Percentiles rank a stretch among this genome's conserved stretches.
Evolutionary conservation across 192 early-diverging fungal species (phyloP).

Genomic region (Coemansia guatemalensis): DNA sequence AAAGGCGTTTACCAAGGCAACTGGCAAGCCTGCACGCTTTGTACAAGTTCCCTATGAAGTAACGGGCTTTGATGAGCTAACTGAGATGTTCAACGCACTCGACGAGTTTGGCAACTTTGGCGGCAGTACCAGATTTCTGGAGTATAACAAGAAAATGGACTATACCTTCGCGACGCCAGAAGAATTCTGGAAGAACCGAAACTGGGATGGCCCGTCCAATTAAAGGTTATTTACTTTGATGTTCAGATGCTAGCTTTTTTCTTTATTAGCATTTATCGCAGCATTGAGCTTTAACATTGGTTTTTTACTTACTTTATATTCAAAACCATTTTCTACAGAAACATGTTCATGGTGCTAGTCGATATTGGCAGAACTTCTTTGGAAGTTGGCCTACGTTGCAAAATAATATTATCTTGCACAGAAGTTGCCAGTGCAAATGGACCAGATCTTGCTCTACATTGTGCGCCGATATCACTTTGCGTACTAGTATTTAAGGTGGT

Average conservation of each 20-base stretch:
- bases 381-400: too few species aligned
- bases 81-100: slow-evolving; percentile 22
- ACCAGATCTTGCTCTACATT: too few species aligned
- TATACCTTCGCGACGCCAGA: slow-evolving; percentile 22
- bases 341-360: too few species aligned
- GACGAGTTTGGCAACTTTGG: slow-evolving; percentile 37
- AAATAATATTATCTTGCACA: too few species aligned
- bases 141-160: slow-evolving; percentile 23
- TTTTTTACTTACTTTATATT: not conserved
- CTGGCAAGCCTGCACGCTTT: slow-evolving; percentile 35
- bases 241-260: not conserved
- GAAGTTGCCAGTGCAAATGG: too few species aligned
- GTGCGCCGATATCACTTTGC: too few species aligned
- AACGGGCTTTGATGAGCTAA: slow-evolving; percentile 10
- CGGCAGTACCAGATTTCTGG: slow-evolving; percentile 27
- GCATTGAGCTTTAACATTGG: not conserved
- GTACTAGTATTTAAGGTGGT: too few species aligned
- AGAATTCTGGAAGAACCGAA: slow-evolving; percentile 36
- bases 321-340: not conserved
- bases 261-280: not conserved
- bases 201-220: slow-evolving; percentile 55
- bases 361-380: too few species aligned
- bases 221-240: not conserved
- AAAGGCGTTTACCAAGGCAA: slow-evolving; percentile 35
- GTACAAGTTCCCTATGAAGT: slow-evolving; percentile 24